Evolutionary conservation across 2,329 filamentous ascomycete species (phyloP).

Genomic region (Pseudonectria buxi): DNA sequence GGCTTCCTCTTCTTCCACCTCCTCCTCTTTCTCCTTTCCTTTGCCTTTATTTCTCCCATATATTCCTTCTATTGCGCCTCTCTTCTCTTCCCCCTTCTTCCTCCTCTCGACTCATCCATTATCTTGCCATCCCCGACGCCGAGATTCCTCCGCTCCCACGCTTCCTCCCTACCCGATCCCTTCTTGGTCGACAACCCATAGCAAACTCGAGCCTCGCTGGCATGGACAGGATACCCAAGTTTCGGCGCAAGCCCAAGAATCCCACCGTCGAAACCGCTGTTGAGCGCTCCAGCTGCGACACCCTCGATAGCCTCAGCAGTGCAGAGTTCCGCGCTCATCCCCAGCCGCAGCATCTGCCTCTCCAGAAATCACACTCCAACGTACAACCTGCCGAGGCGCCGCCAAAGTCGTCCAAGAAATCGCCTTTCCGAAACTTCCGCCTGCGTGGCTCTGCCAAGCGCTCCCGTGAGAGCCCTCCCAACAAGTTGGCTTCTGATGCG

Average conservation of each 20-base stretch:
- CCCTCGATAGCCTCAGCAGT: constrained; percentile 22
- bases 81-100: constrained; percentile 3
- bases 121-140: too few relatives aligned
- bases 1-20: neutral
- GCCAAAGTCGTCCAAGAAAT: constrained; percentile 25
- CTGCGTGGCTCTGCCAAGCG: constrained; percentile 41
- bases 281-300: constrained; percentile 25
- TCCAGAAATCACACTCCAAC: constrained; percentile 10
- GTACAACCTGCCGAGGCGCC: too few relatives aligned
- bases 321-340: constrained; percentile 17
- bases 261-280: constrained; percentile 36
- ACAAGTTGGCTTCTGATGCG: constrained; percentile 22
- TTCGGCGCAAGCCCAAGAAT: constrained; percentile 38
- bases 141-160: neutral
- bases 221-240: constrained; percentile 38
- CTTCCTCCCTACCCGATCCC: neutral
- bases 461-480: constrained; percentile 36
- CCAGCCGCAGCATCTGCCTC: constrained; percentile 16
- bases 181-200: neutral
- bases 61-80: constrained; percentile 1
- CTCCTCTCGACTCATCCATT: neutral
- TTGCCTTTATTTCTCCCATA: constrained; percentile 2
- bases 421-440: constrained; percentile 39
- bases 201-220: constrained; percentile 1
- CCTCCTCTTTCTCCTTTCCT: constrained; percentile 1